Evolutionary conservation across 495 filamentous ascomycete species (phyloP), one percentile per base, ranked within the genome.

Genomic region (Pseudomonodictys pantanalensis): DNA sequence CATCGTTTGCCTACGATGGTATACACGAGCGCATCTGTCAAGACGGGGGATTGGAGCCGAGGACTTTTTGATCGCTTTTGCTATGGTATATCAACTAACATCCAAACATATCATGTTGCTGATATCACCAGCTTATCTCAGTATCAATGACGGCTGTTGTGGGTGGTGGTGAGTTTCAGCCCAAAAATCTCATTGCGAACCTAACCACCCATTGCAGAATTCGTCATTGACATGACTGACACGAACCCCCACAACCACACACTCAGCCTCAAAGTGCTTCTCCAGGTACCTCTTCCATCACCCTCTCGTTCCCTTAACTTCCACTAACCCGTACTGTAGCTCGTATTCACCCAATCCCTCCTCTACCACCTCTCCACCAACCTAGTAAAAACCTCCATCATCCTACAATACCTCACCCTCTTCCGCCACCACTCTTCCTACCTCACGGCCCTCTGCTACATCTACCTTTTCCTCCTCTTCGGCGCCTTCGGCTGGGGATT

Each of bases 381-480:
- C 50, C 25, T 69, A 29, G 66, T 64, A 59, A 72, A 74, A 62
- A 44, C 62, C 43, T 69, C 70, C 18, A 74, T 74, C 32, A 46
- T 72, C 15, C 35, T 69, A 18, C 65, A 72, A 49, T 74, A 72
- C 56, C 44, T 68, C 10, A 58, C 58, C 41, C 59, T 72, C 47
- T 72, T 72, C 59, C 46, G 26, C 23, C 48, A 35, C 11, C 28
- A 45, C 6, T 5, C 18, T 12, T n/a, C 8, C 8, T 1, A 23
- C 3, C 56, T 66, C 7, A 49, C 54, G 10, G 12, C 10, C 7
- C 20, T 55, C 22, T 71, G 67, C 58, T 65, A 52, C 39, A n/a
- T 58, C 1, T 29, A 71, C 17, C 52, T 72, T 25, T 5, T 57
- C n/a, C 12, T 53, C 29, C 42, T 72, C 17, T 29, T 67, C 2